These are phyloP conservation scores for Xerocomellus chrysenteron DNA, from an alignment of 768 basidiomycete species.

Conservation along the genomic window DNA sequence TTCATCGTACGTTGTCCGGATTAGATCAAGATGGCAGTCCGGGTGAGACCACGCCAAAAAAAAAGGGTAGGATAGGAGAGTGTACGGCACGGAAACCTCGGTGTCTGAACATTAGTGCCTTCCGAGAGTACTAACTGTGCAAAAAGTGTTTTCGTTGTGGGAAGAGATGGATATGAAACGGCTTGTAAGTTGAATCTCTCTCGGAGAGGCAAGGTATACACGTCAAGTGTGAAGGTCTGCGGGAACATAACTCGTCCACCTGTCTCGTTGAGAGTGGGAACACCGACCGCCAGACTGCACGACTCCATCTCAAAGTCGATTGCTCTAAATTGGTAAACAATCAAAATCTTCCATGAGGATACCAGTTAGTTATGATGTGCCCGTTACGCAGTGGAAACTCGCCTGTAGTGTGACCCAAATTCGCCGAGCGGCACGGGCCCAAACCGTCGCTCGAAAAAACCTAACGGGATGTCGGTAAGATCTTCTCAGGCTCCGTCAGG, in stretches of 20 bases:
- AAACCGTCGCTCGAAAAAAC: neutral
- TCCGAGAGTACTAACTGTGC: neutral
- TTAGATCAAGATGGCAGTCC: neutral
- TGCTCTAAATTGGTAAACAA: constrained; percentile 1
- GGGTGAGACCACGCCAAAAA: neutral
- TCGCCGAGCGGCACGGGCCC: neutral
- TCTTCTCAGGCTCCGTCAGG: neutral
- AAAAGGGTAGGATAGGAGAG: constrained; percentile 2
- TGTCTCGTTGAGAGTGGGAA: neutral
- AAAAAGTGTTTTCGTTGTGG: neutral
- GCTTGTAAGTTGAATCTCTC: neutral
- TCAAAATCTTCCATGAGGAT: neutral
- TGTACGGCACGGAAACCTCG: neutral
- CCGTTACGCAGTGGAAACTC: neutral
- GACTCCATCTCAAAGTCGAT: constrained; percentile 6
- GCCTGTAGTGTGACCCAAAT: neutral
- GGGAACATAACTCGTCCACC: neutral
- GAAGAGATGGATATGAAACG: neutral
- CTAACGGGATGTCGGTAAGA: neutral
- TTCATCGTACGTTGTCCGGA: neutral
- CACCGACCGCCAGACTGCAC: neutral
- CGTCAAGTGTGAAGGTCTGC: neutral
- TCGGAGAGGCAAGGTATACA: neutral
- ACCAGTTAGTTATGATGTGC: neutral
- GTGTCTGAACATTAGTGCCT: neutral